Conservation (phyloP, 805 yeast genomes). For the Zygosaccharomyces gambellarensis region DNA sequence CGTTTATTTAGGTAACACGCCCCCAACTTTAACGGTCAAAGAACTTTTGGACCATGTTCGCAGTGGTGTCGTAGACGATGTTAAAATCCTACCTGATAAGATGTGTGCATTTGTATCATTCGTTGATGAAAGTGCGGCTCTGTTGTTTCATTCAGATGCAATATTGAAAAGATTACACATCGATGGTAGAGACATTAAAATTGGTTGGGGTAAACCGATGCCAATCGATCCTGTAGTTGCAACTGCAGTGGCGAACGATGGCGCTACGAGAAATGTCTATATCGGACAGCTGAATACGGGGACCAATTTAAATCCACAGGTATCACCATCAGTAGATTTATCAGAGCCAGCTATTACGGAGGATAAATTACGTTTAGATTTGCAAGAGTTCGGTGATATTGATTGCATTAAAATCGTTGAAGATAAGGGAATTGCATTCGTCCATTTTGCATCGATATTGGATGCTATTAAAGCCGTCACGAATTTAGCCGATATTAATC, state of each 20-base stretch:
- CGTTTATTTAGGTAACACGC: constrained; percentile 84
- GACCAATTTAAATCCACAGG: constrained; percentile 13
- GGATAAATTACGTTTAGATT: constrained; percentile 60
- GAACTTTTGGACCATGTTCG: constrained; percentile 86
- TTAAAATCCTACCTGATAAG: constrained; percentile 73
- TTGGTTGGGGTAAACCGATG: constrained; percentile 90
- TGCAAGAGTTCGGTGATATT: constrained; percentile 71
- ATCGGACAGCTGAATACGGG: constrained; percentile 72
- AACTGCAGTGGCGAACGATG: constrained; percentile 72
- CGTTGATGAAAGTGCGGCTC: constrained; percentile 81
- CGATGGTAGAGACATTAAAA: constrained; percentile 72
- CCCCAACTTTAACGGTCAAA: constrained; percentile 71
- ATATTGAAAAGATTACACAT: constrained; percentile 76
- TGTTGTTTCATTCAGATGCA: constrained; percentile 90
- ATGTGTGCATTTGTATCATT: constrained; percentile 89
- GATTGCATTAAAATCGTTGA: constrained; percentile 77
- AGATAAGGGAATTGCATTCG: constrained; percentile 82
- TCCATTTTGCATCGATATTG: constrained; percentile 81
- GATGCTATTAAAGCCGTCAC: constrained; percentile 85
- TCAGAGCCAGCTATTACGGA: constrained; percentile 41
- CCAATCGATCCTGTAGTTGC: constrained; percentile 70
- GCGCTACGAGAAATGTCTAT: constrained; percentile 92
- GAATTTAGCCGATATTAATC: constrained; percentile 56
- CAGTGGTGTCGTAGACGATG: constrained; percentile 81
- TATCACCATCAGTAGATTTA: constrained; percentile 16